phyloP scores from a whole-genome alignment of 768 basidiomycete species.

The Amanita phalloides region DNA sequence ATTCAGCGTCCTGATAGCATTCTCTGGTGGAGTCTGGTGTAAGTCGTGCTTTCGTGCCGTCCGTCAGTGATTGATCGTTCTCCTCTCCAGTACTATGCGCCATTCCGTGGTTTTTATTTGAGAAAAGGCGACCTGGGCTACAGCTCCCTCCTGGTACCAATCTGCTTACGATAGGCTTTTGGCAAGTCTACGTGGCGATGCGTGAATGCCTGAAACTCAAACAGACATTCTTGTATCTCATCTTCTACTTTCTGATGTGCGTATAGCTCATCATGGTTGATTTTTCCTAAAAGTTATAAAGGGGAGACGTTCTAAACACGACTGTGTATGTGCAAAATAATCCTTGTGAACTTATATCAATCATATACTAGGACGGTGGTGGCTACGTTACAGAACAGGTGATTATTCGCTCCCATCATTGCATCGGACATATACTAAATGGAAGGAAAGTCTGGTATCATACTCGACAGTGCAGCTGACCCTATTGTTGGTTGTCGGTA shows the following conservation, averaged over 20 bases:
- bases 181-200: constrained; percentile 52
- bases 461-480: constrained; percentile 69
- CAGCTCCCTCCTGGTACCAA: constrained; percentile 42
- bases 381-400: constrained; percentile 64
- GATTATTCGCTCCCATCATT: not conserved
- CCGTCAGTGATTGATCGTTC: not conserved
- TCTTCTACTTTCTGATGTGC: constrained; percentile 70
- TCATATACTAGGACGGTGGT: constrained; percentile 46
- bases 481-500: constrained; percentile 54
- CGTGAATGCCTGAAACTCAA: constrained; percentile 57
- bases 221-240: constrained; percentile 64
- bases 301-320: constrained; percentile 70
- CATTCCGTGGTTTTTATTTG: constrained; percentile 63
- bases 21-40: constrained; percentile 71
- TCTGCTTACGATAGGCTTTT: constrained; percentile 54
- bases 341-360: not conserved
- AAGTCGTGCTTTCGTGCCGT: constrained; percentile 15
- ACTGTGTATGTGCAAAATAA: constrained; percentile 42
- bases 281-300: constrained; percentile 13
- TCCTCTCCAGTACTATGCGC: constrained; percentile 43
- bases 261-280: constrained; percentile 12
- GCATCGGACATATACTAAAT: not conserved
- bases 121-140: constrained; percentile 60
- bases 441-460: constrained; percentile 40
- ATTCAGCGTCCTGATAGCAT: constrained; percentile 70